Conservation (phyloP, 805 yeast genomes). For the Monosporozyma aerobia region DNA sequence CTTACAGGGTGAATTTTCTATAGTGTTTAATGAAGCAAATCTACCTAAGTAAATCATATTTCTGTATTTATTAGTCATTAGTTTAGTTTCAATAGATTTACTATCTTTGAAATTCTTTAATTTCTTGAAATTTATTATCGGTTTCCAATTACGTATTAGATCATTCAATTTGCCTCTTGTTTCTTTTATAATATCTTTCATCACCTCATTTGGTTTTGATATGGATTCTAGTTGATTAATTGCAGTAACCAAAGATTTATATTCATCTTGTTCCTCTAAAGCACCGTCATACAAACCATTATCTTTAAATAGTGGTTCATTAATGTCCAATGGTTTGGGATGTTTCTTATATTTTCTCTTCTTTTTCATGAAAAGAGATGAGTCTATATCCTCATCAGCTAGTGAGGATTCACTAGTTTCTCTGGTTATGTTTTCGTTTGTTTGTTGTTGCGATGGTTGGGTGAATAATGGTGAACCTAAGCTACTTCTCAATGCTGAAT, state of each 20-base stretch:
- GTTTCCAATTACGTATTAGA: constrained; percentile 14
- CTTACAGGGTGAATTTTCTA: not conserved
- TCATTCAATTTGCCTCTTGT: constrained; percentile 12
- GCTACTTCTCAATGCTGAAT: not conserved
- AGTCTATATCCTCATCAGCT: not conserved
- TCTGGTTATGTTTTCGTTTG: not conserved
- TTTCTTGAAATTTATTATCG: constrained; percentile 11
- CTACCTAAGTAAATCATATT: constrained; percentile 17
- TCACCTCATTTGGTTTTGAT: constrained; percentile 5
- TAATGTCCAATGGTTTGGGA: not conserved
- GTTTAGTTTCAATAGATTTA: constrained; percentile 23
- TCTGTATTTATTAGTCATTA: constrained; percentile 23
- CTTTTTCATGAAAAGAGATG: not conserved
- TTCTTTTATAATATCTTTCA: constrained; percentile 11
- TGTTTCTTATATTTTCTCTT: not conserved
- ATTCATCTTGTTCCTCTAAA: constrained; percentile 10
- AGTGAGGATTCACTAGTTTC: not conserved
- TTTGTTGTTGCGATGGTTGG: not conserved
- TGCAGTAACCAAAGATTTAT: constrained; percentile 11
- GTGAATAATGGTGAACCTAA: not conserved
- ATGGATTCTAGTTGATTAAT: constrained; percentile 11
- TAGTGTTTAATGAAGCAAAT: constrained; percentile 9
- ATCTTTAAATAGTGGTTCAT: not conserved
- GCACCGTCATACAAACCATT: constrained; percentile 15
- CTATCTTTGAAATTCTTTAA: constrained; percentile 2